Evolutionary conservation across 208 protist genomes (phyloP).

Genomic region (Leishmania amazonensis): DNA sequence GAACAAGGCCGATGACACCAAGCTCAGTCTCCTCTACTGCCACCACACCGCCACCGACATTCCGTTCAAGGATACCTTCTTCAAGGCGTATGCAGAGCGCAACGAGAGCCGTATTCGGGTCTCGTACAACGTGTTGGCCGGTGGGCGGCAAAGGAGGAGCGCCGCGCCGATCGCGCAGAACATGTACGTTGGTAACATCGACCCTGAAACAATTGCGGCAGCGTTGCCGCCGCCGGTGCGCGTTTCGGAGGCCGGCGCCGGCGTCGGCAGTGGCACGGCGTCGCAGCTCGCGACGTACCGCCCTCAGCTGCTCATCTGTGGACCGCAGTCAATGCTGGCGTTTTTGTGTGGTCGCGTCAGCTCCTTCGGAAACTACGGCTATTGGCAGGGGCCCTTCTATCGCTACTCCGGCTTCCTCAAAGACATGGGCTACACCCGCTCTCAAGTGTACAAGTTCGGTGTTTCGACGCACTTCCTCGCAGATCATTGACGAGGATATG

Average conservation of each 20-base stretch:
- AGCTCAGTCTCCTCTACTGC: constrained; percentile 74
- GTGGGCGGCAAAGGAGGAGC: constrained; percentile 15
- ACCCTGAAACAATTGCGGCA: constrained; percentile 54
- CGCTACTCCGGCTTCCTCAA: constrained; percentile 80
- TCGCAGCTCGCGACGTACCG: constrained; percentile 22
- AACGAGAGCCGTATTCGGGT: constrained; percentile 50
- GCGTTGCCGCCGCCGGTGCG: constrained; percentile 51
- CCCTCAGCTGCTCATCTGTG: constrained; percentile 77
- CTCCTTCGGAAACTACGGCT: constrained; percentile 58
- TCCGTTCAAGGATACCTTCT: constrained; percentile 61
- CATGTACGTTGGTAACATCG: constrained; percentile 73
- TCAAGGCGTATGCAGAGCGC: constrained; percentile 38
- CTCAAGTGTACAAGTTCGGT: constrained; percentile 91
- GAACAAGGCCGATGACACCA: constrained; percentile 48
- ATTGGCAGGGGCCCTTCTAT: constrained; percentile 80
- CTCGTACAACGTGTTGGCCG: constrained; percentile 67
- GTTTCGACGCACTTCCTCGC: constrained; percentile 81
- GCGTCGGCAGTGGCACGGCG: background rate
- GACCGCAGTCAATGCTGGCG: constrained; percentile 73
- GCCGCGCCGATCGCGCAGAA: constrained; percentile 40
- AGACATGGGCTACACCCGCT: constrained; percentile 83
- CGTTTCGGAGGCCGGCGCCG: background rate
- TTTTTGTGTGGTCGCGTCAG: constrained; percentile 76
- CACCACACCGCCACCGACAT: constrained; percentile 54
- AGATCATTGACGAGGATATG: constrained; percentile 42